Conservation (phyloP, 1,284 basidiomycete species). For the Ustilago tritici region DNA sequence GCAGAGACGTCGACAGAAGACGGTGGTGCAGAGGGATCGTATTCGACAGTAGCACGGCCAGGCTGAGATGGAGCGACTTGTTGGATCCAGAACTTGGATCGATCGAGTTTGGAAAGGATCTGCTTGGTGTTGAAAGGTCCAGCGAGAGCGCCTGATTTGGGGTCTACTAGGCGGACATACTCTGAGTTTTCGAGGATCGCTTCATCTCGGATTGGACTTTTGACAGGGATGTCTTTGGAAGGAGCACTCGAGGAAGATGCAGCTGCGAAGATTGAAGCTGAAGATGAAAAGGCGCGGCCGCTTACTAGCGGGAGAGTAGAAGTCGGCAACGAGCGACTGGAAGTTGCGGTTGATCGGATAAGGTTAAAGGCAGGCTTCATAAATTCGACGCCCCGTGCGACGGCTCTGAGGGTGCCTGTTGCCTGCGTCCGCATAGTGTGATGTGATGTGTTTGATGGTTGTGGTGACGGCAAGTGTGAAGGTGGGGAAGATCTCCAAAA, state of each 20-base stretch:
- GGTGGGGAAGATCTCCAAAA: neutral
- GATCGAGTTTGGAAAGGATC: slow-evolving; percentile 60
- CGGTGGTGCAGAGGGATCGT: slow-evolving; percentile 14
- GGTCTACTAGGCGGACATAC: slow-evolving; percentile 59
- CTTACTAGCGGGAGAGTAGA: neutral
- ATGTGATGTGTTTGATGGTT: neutral
- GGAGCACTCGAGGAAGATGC: neutral
- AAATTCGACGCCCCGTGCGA: neutral
- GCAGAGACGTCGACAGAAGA: slow-evolving; percentile 4
- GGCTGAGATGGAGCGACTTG: slow-evolving; percentile 54
- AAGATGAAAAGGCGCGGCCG: neutral
- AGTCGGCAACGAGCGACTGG: neutral
- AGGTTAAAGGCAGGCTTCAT: neutral
- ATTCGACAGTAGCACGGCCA: slow-evolving; percentile 13
- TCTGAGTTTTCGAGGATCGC: slow-evolving; percentile 25
- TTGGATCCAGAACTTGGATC: slow-evolving; percentile 50
- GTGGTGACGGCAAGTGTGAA: neutral
- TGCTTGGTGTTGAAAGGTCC: slow-evolving; percentile 45
- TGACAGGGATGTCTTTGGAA: neutral
- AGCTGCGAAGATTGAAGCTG: neutral
- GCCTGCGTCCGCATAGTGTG: slow-evolving; percentile 17
- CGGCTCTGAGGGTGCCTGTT: slow-evolving; percentile 1
- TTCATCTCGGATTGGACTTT: slow-evolving; percentile 42
- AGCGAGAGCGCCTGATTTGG: slow-evolving; percentile 53
- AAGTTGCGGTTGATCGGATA: neutral